Evolutionary conservation across 2,329 filamentous ascomycete species (phyloP).

Genomic region (Fragosphaeria purpurea): DNA sequence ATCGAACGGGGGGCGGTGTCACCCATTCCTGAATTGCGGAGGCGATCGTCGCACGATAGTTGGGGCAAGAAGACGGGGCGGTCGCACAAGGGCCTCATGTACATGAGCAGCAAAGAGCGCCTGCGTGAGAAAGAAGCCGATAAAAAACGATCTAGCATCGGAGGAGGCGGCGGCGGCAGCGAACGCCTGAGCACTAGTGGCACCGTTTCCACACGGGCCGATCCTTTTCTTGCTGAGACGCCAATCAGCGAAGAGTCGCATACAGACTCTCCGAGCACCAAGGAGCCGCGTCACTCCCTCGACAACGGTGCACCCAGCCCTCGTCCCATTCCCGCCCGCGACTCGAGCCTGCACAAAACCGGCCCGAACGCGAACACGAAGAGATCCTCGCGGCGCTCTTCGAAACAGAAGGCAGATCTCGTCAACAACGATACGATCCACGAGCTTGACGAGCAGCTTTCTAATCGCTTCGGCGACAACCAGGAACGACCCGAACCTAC

Average conservation of each 20-base stretch:
- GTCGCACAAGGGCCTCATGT: slow-evolving; percentile 52
- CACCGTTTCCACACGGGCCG: slow-evolving; percentile 26
- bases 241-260: slow-evolving; percentile 46
- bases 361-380: slow-evolving; percentile 35
- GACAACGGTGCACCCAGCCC: slow-evolving; percentile 25
- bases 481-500: neutral
- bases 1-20: slow-evolving; percentile 45
- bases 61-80: slow-evolving; percentile 49
- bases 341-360: slow-evolving; percentile 57
- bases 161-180: slow-evolving; percentile 27
- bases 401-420: slow-evolving; percentile 37
- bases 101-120: slow-evolving; percentile 63
- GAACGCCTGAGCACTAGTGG: slow-evolving; percentile 22
- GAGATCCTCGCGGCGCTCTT: slow-evolving; percentile 39
- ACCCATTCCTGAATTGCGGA: slow-evolving; percentile 38
- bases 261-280: slow-evolving; percentile 17
- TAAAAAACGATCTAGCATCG: slow-evolving; percentile 42
- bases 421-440: slow-evolving; percentile 28
- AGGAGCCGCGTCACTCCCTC: slow-evolving; percentile 20
- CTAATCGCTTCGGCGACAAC: neutral
- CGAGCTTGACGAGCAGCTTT: slow-evolving; percentile 13
- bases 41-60: slow-evolving; percentile 48
- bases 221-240: slow-evolving; percentile 42
- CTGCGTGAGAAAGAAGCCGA: slow-evolving; percentile 54
- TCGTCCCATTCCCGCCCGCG: slow-evolving; percentile 52